Evolutionary conservation across 345 rosid genomes (phyloP).

Genomic region (Populus alba): DNA sequence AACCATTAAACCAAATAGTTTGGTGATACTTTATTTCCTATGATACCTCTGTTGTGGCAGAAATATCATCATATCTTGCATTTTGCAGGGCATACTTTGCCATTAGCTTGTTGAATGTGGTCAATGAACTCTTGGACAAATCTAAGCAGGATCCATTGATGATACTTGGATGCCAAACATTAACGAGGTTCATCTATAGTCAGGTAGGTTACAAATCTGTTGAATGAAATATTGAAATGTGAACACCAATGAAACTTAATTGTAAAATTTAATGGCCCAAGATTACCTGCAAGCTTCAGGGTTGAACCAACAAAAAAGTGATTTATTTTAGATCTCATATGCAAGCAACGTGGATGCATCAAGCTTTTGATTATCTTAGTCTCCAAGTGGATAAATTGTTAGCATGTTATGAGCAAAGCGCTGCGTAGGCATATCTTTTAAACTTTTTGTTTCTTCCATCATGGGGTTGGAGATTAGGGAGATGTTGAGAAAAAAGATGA

Average conservation of each 20-base stretch:
- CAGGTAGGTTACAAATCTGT: constrained; percentile 48
- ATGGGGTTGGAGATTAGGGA: neutral
- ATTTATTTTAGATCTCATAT: neutral
- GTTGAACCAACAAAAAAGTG: neutral
- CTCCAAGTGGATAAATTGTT: neutral
- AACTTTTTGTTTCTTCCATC: neutral
- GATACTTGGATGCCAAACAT: constrained; percentile 86
- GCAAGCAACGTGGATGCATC: neutral
- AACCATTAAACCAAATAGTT: neutral
- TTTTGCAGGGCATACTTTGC: constrained; percentile 78
- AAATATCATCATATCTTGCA: constrained; percentile 3
- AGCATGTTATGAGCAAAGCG: neutral
- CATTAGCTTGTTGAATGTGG: constrained; percentile 71
- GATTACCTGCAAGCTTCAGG: neutral
- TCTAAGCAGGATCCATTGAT: constrained; percentile 57
- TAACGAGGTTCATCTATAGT: constrained; percentile 71
- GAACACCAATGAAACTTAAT: neutral
- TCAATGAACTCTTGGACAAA: constrained; percentile 66
- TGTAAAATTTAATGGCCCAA: neutral
- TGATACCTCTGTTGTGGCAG: too few species aligned
- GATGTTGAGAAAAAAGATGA: neutral
- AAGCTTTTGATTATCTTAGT: neutral
- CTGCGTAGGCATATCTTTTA: neutral
- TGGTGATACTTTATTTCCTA: neutral
- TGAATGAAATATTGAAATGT: neutral